Evolutionary conservation across 2,329 filamentous ascomycete genomes (phyloP).

Genomic region (Aaosphaeria arxii): DNA sequence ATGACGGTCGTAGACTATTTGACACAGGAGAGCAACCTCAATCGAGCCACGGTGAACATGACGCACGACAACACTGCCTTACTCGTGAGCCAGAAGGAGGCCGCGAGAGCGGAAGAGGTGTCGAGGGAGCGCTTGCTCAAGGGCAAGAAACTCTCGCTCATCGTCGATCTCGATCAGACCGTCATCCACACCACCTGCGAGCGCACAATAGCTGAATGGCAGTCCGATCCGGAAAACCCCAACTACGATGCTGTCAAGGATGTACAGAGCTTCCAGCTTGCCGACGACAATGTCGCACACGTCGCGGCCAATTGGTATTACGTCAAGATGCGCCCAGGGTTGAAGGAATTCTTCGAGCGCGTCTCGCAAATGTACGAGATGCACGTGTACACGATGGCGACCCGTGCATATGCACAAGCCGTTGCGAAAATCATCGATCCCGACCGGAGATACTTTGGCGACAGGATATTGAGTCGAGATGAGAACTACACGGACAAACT

Average conservation of each 20-base stretch:
- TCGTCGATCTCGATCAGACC: conserved; percentile 96
- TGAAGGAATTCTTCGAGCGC: conserved; percentile 74
- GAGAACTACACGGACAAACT: conserved; percentile 91
- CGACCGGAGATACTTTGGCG: conserved; percentile 82
- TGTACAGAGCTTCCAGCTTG: conserved; percentile 82
- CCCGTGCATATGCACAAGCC: conserved; percentile 87
- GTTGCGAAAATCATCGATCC: conserved; percentile 94
- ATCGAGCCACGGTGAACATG: conserved; percentile 91
- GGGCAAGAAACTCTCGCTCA: conserved; percentile 81
- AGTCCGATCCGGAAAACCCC: conserved; percentile 80
- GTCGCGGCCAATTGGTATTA: conserved; percentile 71
- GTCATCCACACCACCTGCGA: conserved; percentile 98
- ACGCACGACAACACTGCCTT: conserved; percentile 86
- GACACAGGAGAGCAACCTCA: conserved; percentile 72
- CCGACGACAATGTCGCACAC: conserved; percentile 61
- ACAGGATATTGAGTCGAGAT: conserved; percentile 92
- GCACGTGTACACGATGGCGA: conserved; percentile 99
- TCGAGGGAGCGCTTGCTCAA: conserved; percentile 78
- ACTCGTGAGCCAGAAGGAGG: conserved; percentile 79
- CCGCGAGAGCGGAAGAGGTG: conserved; percentile 78
- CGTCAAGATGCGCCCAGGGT: conserved; percentile 90
- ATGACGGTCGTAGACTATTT: conserved; percentile 91
- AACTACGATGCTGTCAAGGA: conserved; percentile 90
- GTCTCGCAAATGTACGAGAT: conserved; percentile 84
- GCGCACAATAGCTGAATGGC: conserved; percentile 94